Evolutionary conservation across 106 monocot genomes (phyloP).

Genomic region (Allium sativum): DNA sequence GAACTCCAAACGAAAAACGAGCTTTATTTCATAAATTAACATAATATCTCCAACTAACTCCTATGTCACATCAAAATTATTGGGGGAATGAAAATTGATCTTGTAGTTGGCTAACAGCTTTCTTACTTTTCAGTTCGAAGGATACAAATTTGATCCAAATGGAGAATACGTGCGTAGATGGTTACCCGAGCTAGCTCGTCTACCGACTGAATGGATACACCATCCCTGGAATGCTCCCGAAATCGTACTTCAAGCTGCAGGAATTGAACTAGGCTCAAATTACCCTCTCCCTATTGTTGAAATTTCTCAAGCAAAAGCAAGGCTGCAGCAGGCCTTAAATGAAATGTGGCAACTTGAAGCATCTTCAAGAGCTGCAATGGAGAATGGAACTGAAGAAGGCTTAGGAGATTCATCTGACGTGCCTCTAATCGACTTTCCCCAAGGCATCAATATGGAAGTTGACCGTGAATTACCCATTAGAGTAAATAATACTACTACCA

Average conservation of each 20-base stretch:
- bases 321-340: conserved; percentile 58
- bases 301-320: conserved; percentile 57
- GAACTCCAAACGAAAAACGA: too few species aligned
- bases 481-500: conserved; percentile 7
- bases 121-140: conserved; percentile 55
- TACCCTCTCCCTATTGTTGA: conserved; percentile 85
- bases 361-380: conserved; percentile 55
- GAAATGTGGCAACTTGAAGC: conserved; percentile 92
- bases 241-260: conserved; percentile 81
- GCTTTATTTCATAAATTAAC: too few species aligned
- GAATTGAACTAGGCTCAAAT: conserved; percentile 89
- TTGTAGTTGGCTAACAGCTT: neutral
- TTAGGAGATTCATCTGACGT: conserved; percentile 84
- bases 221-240: conserved; percentile 94
- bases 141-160: conserved; percentile 85
- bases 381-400: conserved; percentile 88
- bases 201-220: conserved; percentile 96
- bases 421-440: conserved; percentile 57
- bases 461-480: conserved; percentile 28
- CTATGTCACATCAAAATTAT: too few species aligned
- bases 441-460: conserved; percentile 62
- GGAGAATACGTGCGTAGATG: conserved; percentile 93
- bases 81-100: too few species aligned
- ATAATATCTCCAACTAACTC: too few species aligned
- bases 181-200: conserved; percentile 83